phyloP scores from a whole-genome alignment of 139 green algal species.

The Dunaliella sp. region DNA sequence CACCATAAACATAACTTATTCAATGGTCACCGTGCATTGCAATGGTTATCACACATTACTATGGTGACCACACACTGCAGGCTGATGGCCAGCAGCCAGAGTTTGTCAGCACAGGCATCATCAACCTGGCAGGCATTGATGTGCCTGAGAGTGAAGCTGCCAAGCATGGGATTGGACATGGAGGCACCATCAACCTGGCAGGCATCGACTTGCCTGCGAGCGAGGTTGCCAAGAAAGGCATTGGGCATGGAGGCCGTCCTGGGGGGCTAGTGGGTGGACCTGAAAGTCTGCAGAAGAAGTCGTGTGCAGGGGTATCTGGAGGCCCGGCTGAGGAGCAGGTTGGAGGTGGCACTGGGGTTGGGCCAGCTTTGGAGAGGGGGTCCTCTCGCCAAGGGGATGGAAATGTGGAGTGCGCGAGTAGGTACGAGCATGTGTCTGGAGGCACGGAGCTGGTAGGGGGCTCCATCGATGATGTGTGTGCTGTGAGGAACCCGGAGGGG shows the following conservation, averaged over 20 bases:
- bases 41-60: no score
- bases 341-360: background rate
- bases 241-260: background rate
- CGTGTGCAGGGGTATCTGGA: background rate
- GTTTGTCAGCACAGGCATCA: background rate
- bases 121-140: background rate
- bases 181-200: background rate
- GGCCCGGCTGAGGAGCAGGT: background rate
- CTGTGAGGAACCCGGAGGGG: background rate
- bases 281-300: background rate
- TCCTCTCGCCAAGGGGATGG: no score
- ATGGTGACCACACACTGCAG: no score
- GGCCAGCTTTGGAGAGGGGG: no score
- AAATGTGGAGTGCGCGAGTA: background rate
- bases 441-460: background rate
- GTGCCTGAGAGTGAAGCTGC: background rate
- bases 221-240: background rate
- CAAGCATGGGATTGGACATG: no score
- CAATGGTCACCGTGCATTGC: no score
- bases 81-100: background rate
- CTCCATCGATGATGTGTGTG: background rate
- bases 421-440: background rate
- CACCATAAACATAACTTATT: no score
- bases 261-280: background rate
- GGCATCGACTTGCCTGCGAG: background rate